Base-by-base conservation (phyloP, 1,139 yeast genomes). In the Hanseniaspora sp. region DNA sequence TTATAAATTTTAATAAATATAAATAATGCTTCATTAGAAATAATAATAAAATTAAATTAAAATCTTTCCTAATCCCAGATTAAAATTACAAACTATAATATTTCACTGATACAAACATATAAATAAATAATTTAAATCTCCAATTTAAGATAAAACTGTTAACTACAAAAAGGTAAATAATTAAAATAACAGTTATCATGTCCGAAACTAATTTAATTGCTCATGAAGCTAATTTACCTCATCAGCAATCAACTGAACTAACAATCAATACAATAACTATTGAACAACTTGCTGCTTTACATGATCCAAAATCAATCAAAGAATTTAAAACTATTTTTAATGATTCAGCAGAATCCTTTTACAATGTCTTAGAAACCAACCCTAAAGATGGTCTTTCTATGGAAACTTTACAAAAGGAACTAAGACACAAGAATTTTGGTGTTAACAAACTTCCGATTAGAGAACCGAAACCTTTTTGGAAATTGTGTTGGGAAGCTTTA, bases 401-500 rank as follows among this genome's bases (percentile, higher is more conserved):
- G 48, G 51, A 48, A 39, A 44, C 47, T 9, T 34, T 54, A 18
- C 13, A 61, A 58, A 18, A 70, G 13, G 46, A 57, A 12, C 53
- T 53, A 17, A 57, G 96, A 51, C 62, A 61, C 11, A 59, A 64
- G 17, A 67, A 66, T 18, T 94, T 78, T 66, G 96, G 95, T 34
- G 69, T 67, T 29, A 92, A 92, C 66, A 69, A 64, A 38, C 67
- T 94, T 38, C 97, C 97, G 0, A 80, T 79, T 56, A 77, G 78
- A 60, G 73, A 76, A 23, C 76, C 82, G 8, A 86, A 85, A 66
- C 73, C 86, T 2, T 82, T 94, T 58, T 71, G 83, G 53, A 65
- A 67, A 55, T 74, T 94, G 47, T 82, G 94, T 62, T 80, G 77
- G 73, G 87, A 85, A 61, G 96, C 97, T 1, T 71, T 94, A 71